Evolutionary conservation across 371 early-diverging fungal species (phyloP), one percentile per base, ranked within the genome.

Genomic region (Mortierella sp.): DNA sequence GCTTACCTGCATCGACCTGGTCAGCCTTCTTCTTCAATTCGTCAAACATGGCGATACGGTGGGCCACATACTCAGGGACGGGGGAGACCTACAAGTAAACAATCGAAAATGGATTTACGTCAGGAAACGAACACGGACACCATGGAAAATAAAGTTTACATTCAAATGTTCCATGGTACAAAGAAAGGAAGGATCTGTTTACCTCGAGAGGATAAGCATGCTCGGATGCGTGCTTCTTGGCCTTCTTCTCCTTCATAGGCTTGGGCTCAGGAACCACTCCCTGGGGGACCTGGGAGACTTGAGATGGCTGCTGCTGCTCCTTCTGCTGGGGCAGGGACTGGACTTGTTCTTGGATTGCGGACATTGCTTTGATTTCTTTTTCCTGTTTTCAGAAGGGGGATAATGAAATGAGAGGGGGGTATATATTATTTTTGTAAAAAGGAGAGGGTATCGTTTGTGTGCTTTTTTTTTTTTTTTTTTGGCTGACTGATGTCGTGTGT

Each of bases 21-120:
- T 97, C 95, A 74, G 95, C 93, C 78, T 93, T 88, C 70, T 91
- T 89, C 90, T 95, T 96, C 79, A 97, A 91, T 76, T 91, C 89
- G 56, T 98, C 98, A 88, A 98, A 99, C 89, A 98, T 94, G 68
- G 94, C 91, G 83, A 97, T 95, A 80, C 99, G 96, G 81, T 96
- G 95, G 63, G 95, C 92, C 63, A 99, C 89, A 88, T 95, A 99
- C 76, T 95, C 97, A 38, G 97, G 96, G 56, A 90, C 81, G 35
- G 96, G 96, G 6, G 88, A 88, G 51, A 93, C 75, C 94, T 95
- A 84, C 2, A 41, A 27, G n/a, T 12, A 27, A 8, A 56, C 27
- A 56, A 49, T 12, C 24, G 41, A 21, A 51, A 55, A 54, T 44
- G 24, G 27, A 43, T 10, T 24, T 4, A n/a, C 32, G n/a, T 21